These are phyloP conservation scores for Hanseniaspora nectarophila DNA, from an alignment of 805 yeast species.

Conservation along the genomic window DNA sequence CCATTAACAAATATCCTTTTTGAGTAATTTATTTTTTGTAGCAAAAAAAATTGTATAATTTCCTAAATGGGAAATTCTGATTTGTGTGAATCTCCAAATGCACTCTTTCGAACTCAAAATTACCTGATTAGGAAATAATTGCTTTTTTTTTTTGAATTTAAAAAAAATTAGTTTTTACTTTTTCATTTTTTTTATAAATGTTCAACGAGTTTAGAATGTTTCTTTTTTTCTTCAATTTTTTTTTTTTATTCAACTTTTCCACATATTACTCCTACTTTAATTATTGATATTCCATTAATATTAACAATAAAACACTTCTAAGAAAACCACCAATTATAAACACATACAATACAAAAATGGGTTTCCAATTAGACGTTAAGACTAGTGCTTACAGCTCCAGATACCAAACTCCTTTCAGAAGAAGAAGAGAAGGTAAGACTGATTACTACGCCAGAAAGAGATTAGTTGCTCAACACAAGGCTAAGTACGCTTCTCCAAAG, in stretches of 20 bases:
- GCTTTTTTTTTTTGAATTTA: not conserved
- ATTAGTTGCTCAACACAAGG: conserved; percentile 98
- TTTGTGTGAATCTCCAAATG: too few species aligned
- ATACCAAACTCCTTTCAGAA: conserved; percentile 99
- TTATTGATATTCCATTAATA: too few species aligned
- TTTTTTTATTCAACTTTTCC: not conserved
- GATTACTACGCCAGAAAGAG: conserved; percentile 99
- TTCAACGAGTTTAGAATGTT: not conserved
- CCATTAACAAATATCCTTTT: too few species aligned
- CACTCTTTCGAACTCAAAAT: not conserved
- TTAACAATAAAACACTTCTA: too few species aligned
- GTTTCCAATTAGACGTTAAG: conserved; percentile 56
- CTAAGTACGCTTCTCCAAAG: conserved; percentile 98
- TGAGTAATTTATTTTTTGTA: not conserved
- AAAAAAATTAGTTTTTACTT: not conserved
- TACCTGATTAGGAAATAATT: not conserved
- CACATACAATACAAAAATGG: conserved; percentile 35
- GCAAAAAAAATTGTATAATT: not conserved
- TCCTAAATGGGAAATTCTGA: not conserved
- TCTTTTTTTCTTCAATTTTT: not conserved
- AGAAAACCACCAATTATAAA: conserved; percentile 10
- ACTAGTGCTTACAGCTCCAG: conserved; percentile 95
- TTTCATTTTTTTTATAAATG: not conserved
- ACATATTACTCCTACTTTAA: too few species aligned
- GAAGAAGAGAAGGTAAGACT: conserved; percentile 99